Evolutionary conservation across 345 rosid species (phyloP).

Genomic region (Corchorus olitorius): DNA sequence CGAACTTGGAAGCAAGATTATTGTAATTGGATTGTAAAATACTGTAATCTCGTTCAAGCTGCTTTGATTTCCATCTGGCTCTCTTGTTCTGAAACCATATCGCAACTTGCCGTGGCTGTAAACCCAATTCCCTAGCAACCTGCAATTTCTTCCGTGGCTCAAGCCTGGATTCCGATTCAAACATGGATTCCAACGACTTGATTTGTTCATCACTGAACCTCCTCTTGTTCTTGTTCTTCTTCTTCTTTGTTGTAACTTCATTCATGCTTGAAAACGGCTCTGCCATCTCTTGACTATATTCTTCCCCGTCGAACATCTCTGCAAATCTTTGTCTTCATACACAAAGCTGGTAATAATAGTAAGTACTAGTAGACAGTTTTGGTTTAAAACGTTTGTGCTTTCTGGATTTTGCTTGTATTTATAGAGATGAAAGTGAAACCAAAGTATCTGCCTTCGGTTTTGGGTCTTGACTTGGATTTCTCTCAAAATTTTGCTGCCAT

Average conservation of each 20-base stretch:
- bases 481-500: neutral
- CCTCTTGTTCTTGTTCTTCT: slow-evolving; percentile 50
- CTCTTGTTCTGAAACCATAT: slow-evolving; percentile 94
- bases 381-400: neutral
- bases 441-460: neutral
- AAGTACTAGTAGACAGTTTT: neutral
- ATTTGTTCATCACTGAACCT: slow-evolving; percentile 89
- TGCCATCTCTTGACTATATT: slow-evolving; percentile 38
- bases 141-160: slow-evolving; percentile 77
- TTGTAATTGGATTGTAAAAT: slow-evolving; percentile 54
- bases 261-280: slow-evolving; percentile 33
- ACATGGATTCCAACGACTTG: slow-evolving; percentile 67
- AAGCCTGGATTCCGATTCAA: slow-evolving; percentile 68
- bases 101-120: slow-evolving; percentile 89
- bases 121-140: slow-evolving; percentile 69
- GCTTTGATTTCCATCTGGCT: slow-evolving; percentile 88
- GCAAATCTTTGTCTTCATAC: neutral
- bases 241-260: slow-evolving; percentile 39
- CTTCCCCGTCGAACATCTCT: slow-evolving; percentile 44
- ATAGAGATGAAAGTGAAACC: neutral
- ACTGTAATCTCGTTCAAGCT: slow-evolving; percentile 65
- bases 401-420: neutral
- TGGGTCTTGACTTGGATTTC: neutral
- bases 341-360: neutral
- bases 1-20: slow-evolving; percentile 57